Percentiles rank a stretch among this genome's conserved stretches.
Evolutionary conservation across 2,329 filamentous ascomycete species (phyloP).

Genomic region (Albifimbria verrucaria): DNA sequence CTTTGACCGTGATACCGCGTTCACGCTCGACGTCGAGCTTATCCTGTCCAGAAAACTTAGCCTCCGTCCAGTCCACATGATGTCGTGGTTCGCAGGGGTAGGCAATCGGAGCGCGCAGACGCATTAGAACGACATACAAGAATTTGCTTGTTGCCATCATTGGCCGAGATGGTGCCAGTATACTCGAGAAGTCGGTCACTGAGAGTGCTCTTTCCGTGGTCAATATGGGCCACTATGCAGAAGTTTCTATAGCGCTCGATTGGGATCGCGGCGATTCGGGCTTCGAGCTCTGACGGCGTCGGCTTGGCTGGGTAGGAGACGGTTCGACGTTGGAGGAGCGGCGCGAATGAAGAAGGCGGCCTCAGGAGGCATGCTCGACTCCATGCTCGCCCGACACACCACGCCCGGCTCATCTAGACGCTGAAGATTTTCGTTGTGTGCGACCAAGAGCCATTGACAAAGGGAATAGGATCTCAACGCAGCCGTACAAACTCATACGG

Average conservation of each 20-base stretch:
- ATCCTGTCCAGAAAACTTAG: constrained; percentile 46
- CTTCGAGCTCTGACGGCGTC: constrained; percentile 30
- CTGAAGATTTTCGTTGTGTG: constrained; percentile 6
- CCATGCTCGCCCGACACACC: constrained; percentile 33
- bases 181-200: constrained; percentile 89
- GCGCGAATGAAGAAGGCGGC: constrained; percentile 7
- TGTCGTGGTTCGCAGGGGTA: not conserved
- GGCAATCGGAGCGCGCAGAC: no score
- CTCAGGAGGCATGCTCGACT: constrained; percentile 29
- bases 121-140: constrained; percentile 39
- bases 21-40: constrained; percentile 96
- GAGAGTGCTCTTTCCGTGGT: constrained; percentile 97
- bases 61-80: not conserved
- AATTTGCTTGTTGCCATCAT: constrained; percentile 84
- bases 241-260: constrained; percentile 87
- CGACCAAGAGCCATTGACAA: not conserved
- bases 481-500: not conserved
- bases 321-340: constrained; percentile 3
- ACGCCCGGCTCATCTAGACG: constrained; percentile 34
- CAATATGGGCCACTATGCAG: constrained; percentile 97
- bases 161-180: constrained; percentile 86
- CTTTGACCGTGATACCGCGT: constrained; percentile 96
- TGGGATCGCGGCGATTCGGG: constrained; percentile 68
- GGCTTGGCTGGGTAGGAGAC: constrained; percentile 19
- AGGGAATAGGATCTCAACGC: not conserved